Base-by-base conservation (phyloP, 2,329 filamentous ascomycete species). In the Blastomyces emzantsi region DNA sequence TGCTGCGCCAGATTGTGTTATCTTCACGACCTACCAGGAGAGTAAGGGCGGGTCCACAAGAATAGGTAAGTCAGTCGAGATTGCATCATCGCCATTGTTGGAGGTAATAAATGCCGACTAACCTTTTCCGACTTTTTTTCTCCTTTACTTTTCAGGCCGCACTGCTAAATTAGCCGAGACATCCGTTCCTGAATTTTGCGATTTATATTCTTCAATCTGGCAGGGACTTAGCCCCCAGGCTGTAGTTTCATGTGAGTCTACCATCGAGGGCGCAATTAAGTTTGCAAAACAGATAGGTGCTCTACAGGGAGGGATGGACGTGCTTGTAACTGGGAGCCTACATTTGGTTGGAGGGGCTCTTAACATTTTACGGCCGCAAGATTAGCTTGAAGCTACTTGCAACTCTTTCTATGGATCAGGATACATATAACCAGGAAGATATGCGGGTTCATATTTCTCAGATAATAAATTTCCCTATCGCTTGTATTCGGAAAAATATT, bases 21-120 rank as follows among this genome's bases (percentile, higher is more conserved):
- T 74, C 19, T 73, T 74, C 60, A 73, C 72, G 15, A 71, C 71
- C 11, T 72, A 72, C 58, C 52, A 68, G n/a, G 69, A 72, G 56
- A 68, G 65, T 62, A 64, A 69, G 45, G 67, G 72, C 49, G 65
- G 68, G 3, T 51, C 64, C 22, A 30, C 22, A 7, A 2, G 13
- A 28, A 68, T 69, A 45, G 70, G 69, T 66, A 65, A 65, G 67
- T 63, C 11, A 65, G 67, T 63, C 11, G 43, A 39, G 41, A 36
- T 43, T 9, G 15, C 41, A 36, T 19, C 33, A 28, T 13, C 25
- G 36, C 30, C 9, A 39, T 36, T 56, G 9, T 58, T 28, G 13
- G 13, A 28, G 15, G 55, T 25, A 58, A 41, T 11, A 39, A 11
- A 39, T 4, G 25, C 6, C 3, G 49, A 52, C 25, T 52, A 52